phyloP scores from a whole-genome alignment of 192 early-diverging fungal species.

The Coemansia sp. region DNA sequence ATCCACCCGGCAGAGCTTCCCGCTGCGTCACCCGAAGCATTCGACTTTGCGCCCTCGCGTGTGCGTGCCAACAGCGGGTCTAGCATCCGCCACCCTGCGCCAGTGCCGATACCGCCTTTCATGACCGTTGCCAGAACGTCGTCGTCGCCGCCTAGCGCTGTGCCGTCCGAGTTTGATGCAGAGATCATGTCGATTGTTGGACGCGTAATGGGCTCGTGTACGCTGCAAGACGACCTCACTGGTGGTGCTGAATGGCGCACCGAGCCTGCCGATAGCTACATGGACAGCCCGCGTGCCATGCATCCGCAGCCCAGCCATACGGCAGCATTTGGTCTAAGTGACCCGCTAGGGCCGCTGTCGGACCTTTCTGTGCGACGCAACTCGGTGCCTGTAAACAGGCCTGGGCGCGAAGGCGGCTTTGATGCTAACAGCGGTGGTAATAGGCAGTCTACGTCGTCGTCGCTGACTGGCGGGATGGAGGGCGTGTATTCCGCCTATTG shows the following conservation, averaged over 20 bases:
- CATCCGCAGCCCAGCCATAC: not conserved
- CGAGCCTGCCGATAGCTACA: constrained; percentile 6
- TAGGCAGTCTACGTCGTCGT: not conserved
- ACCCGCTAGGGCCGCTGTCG: constrained; percentile 6
- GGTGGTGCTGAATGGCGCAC: constrained; percentile 46
- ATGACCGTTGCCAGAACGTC: not conserved
- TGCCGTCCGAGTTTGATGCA: constrained; percentile 44
- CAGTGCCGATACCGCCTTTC: not conserved
- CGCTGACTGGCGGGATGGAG: constrained; percentile 14
- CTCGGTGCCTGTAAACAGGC: constrained; percentile 32
- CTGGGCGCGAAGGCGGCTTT: not conserved
- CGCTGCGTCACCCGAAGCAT: not conserved
- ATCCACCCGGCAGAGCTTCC: constrained; percentile 7
- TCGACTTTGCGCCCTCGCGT: constrained; percentile 16
- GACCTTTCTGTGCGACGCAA: constrained; percentile 36
- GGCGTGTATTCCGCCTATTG: constrained; percentile 30
- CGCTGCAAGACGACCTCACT: constrained; percentile 36
- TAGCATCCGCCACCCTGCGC: constrained; percentile 8
- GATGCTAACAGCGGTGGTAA: not conserved
- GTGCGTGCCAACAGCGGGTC: constrained; percentile 41
- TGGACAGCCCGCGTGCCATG: not conserved
- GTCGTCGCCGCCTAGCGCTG: constrained; percentile 2
- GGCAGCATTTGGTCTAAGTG: constrained; percentile 4
- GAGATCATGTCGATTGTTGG: constrained; percentile 49
- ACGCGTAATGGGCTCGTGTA: constrained; percentile 44